phyloP scores from a whole-genome alignment of 805 yeast genomes.

The Wickerhamiella parazyma region DNA sequence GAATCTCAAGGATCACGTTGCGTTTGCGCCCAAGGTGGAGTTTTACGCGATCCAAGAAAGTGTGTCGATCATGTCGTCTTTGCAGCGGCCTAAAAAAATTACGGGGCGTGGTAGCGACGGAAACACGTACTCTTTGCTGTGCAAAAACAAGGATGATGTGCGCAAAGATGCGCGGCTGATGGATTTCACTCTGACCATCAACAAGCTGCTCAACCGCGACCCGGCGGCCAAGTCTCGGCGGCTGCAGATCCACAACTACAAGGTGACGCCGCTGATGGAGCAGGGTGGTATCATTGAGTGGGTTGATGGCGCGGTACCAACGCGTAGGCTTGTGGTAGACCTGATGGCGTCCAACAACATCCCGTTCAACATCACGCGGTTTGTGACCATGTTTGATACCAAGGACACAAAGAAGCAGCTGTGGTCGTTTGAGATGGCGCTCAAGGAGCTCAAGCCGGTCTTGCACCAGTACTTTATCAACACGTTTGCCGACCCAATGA shows the following conservation, averaged over 20 bases:
- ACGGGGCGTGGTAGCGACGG: slow-evolving; percentile 70
- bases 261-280: slow-evolving; percentile 79
- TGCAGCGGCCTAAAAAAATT: slow-evolving; percentile 77
- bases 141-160: slow-evolving; percentile 82
- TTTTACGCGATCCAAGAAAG: slow-evolving; percentile 53
- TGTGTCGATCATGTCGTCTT: slow-evolving; percentile 61
- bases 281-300: slow-evolving; percentile 84
- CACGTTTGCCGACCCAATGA: slow-evolving; percentile 74
- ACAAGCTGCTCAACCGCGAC: slow-evolving; percentile 51
- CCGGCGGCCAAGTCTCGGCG: slow-evolving; percentile 61
- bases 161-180: slow-evolving; percentile 89
- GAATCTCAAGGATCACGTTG: slow-evolving; percentile 8
- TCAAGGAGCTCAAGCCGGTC: slow-evolving; percentile 33
- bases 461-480: slow-evolving; percentile 79
- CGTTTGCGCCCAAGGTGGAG: slow-evolving; percentile 11
- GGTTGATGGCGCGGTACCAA: slow-evolving; percentile 63
- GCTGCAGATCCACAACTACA: slow-evolving; percentile 62
- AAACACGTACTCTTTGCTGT: slow-evolving; percentile 53
- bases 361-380: slow-evolving; percentile 17
- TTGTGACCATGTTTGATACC: slow-evolving; percentile 14
- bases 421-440: slow-evolving; percentile 26
- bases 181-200: slow-evolving; percentile 81
- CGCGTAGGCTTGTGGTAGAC: slow-evolving; percentile 44
- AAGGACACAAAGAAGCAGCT: slow-evolving; percentile 21
- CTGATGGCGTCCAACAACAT: slow-evolving; percentile 33